Evolutionary conservation across 108 stramenopile genomes (phyloP).

Genomic region (Skeletonema marinoi): DNA sequence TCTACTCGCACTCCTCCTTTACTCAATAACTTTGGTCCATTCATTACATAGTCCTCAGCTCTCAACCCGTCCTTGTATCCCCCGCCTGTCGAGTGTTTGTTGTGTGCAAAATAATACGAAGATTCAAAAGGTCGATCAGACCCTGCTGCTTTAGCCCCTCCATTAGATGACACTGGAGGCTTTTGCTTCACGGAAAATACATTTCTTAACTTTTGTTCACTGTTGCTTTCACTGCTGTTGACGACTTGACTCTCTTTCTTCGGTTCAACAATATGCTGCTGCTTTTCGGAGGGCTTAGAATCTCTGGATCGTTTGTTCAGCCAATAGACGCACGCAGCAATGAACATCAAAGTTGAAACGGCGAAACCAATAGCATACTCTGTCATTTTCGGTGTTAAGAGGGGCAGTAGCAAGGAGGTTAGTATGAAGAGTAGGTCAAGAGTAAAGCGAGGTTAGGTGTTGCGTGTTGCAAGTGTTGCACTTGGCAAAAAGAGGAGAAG

Average conservation of each 20-base stretch:
- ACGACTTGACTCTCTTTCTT: background rate
- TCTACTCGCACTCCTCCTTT: slow-evolving; percentile 54
- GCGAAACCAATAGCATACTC: background rate
- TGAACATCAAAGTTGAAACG: slow-evolving; percentile 1
- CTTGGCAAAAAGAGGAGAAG: too few species aligned
- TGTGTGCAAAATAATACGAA: slow-evolving; percentile 86
- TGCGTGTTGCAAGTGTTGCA: too few species aligned
- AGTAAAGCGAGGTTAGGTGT: too few species aligned
- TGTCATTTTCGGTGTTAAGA: background rate
- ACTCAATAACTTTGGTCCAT: slow-evolving; percentile 71
- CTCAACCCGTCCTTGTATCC: slow-evolving; percentile 83
- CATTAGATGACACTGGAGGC: slow-evolving; percentile 9
- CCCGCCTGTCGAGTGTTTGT: slow-evolving; percentile 41
- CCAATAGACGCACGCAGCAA: background rate
- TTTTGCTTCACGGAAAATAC: slow-evolving; percentile 44
- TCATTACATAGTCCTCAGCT: slow-evolving; percentile 86
- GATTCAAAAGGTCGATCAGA: slow-evolving; percentile 72
- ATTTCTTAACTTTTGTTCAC: slow-evolving; percentile 18
- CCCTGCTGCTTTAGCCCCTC: background rate
- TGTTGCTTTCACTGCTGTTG: background rate
- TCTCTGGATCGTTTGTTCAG: background rate
- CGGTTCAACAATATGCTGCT: background rate
- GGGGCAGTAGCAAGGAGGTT: too few species aligned
- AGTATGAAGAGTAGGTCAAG: too few species aligned
- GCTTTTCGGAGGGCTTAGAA: background rate